These are phyloP conservation scores for Fusarium marasasianum DNA, from an alignment of 2,329 filamentous ascomycete species.

Conservation along the genomic window DNA sequence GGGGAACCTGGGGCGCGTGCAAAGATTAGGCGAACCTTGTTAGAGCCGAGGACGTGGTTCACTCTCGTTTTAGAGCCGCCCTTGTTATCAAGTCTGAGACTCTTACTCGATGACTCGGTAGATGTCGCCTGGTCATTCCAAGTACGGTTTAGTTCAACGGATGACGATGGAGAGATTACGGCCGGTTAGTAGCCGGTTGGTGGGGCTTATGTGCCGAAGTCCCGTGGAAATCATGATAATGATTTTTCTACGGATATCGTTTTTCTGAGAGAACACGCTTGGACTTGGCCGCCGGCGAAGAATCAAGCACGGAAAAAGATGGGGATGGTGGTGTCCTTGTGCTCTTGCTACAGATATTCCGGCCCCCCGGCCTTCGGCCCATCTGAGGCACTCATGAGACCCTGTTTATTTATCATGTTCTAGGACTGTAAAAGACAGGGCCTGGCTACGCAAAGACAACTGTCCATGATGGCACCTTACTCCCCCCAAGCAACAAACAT, in stretches of 20 bases:
- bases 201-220: conserved; percentile 9
- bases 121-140: conserved; percentile 17
- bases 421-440: accelerated
- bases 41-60: not conserved
- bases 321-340: not conserved
- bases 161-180: not conserved
- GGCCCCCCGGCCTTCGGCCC: accelerated
- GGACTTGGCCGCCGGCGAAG: not conserved
- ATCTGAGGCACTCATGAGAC: not conserved
- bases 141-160: not conserved
- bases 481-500: too few relatives aligned
- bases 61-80: not conserved
- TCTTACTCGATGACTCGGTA: not conserved
- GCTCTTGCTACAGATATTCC: not conserved
- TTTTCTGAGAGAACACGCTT: not conserved
- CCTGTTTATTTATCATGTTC: not conserved
- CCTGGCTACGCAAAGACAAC: accelerated
- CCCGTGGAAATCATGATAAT: conserved; percentile 1
- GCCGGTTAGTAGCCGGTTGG: conserved; percentile 10
- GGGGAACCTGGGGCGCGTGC: conserved; percentile 12
- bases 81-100: not conserved
- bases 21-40: conserved; percentile 2
- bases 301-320: not conserved
- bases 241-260: not conserved
- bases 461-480: too few relatives aligned